Evolutionary conservation across 2,329 filamentous ascomycete genomes (phyloP), one percentile per base, ranked within the genome.

Genomic region (Claviceps sp.): DNA sequence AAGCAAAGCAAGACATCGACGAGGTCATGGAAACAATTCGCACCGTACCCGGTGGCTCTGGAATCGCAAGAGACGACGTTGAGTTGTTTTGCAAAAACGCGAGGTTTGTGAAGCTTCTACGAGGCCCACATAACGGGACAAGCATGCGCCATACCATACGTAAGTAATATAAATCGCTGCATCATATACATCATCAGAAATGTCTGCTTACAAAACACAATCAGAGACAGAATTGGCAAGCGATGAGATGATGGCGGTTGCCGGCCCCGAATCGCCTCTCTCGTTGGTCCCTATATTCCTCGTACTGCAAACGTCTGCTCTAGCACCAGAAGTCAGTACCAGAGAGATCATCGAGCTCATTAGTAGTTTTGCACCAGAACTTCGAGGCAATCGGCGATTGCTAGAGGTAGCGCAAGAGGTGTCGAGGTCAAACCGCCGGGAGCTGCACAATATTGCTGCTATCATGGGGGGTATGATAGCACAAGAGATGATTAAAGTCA

Each of bases 1-100:
- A 95, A 67, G 89, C 93, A 44, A 81, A 85, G 37, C 72, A 78
- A 61, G 93, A 98, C 61, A 72, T 84, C 14, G 77, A 79, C 34
- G 85, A 95, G 66, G 85, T 97, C 2, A 70, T 88, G 2, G 69
- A 74, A 13, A 79, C 69, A 13, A 82, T 88, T 43, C 81, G 79
- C 47, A 66, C 72, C 37, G 64, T 69, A 50, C 63, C 73, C 37
- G 68, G 64, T 66, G 79, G 67, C 62, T 72, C 69, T 58, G 63
- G 64, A 56, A 76, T 95, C 52, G 75, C 85, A 47, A 73, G 80
- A 45, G 78, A 79, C 50, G 88, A 95, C 60, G 83, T 97, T 46
- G 90, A 95, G 62, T 74, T 85, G 38, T 97, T 96, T 67, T 97
- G 91, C 77, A 96, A 94, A 70, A 94, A 95, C 59, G 91, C 90